Evolutionary conservation across 2,329 filamentous ascomycete species (phyloP), one percentile per base, ranked within the genome.

Genomic region (Biscogniauxia mediterranea): DNA sequence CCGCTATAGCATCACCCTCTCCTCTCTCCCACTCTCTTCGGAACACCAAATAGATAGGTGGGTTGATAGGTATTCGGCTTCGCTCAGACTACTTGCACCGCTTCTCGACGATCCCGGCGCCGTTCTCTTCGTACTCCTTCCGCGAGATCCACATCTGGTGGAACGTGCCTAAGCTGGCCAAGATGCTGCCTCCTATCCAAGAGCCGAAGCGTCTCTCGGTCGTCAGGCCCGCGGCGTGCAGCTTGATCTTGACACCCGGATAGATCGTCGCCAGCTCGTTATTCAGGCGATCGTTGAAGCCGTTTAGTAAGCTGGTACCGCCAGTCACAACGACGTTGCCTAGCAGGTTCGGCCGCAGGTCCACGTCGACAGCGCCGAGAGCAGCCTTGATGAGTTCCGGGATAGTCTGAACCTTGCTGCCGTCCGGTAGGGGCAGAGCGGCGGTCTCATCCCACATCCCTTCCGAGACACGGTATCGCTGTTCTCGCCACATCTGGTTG

Each of bases 131-230:
- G 71, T 97, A 98, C 80, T 99, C 95, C 82, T 97, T 96, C 77
- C 88, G 92, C 23, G 90, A 94, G 70, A 99, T 96, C 95, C 95
- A 99, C 90, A 99, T 94, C 81, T 99, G 95, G 80, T 99, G 95
- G 79, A 99, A 99, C 15, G 93, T 97, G 9, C 96, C 96, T 78
- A 99, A 77, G 77, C 93, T 97, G 6, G 92, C 93, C 68, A 99
- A 81, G 69, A 99, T 97, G 77, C 93, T 97, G 53, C 95, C 95
- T 54, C 96, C 95, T 68, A 99, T 93, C 94, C 95, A 99, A 55
- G 91, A 89, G 21, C 92, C 93, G 76, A 96, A 98, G 67, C 93
- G 90, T 58, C 96, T 82, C 82, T 99, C 96, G 46, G 89, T 91
- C 0, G 91, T 91, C 70, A 94, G 87, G 19, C 92, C 92, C 0